Conservation (phyloP, 2,329 filamentous ascomycete species). For the Ophiostoma triangulosporum region DNA sequence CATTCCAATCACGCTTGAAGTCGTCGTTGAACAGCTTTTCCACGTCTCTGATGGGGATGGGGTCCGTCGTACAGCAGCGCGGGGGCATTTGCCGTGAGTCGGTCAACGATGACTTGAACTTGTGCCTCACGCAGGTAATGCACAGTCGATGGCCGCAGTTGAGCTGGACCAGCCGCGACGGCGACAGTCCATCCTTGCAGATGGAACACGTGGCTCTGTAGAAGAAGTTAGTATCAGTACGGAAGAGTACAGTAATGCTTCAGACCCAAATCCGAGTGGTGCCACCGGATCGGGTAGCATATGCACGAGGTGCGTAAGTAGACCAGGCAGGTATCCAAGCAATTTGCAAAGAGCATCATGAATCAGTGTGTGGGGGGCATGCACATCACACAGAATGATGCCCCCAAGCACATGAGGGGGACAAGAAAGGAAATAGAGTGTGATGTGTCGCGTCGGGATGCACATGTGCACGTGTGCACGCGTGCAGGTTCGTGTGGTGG, state of each 20-base stretch:
- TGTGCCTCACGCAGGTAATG: slow-evolving; percentile 56
- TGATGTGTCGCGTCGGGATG: background rate
- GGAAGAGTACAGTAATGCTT: too few relatives aligned
- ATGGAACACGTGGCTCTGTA: slow-evolving; percentile 56
- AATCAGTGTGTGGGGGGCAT: background rate
- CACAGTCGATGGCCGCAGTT: slow-evolving; percentile 76
- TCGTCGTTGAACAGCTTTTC: slow-evolving; percentile 57
- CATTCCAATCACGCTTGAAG: slow-evolving; percentile 72
- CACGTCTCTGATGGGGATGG: slow-evolving; percentile 64
- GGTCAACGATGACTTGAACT: slow-evolving; percentile 61
- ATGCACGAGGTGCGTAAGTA: background rate
- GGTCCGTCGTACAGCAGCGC: slow-evolving; percentile 59
- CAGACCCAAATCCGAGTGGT: background rate
- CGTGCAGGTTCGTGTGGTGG: background rate
- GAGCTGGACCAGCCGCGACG: slow-evolving; percentile 53
- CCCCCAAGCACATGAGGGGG: background rate
- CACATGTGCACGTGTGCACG: background rate
- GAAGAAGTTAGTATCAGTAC: background rate
- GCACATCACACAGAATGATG: background rate
- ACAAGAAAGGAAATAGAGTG: background rate
- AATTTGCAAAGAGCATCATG: background rate
- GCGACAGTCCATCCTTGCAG: slow-evolving; percentile 56
- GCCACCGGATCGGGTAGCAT: background rate
- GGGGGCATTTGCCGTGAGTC: slow-evolving; percentile 78
- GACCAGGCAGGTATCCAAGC: background rate